Evolutionary conservation across 2,329 filamentous ascomycete genomes (phyloP), one percentile per base, ranked within the genome.

Genomic region (Clarireedia paspali): DNA sequence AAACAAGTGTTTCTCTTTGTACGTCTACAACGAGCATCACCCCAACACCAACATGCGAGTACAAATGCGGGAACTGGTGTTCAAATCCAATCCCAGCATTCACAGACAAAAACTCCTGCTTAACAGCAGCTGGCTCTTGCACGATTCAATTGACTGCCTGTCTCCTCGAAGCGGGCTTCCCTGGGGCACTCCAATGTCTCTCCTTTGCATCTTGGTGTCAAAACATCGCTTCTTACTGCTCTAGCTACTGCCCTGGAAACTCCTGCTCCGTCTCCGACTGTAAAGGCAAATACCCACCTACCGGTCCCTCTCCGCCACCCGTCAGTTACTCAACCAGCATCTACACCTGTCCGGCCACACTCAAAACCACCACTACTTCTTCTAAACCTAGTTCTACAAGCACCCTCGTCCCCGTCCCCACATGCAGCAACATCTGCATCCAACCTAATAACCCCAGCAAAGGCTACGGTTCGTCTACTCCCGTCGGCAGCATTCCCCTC

Each of bases 391-490:
- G 66, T 2, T 65, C 70, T 10, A 66, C 64, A 55, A 12, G 63
- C 62, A 24, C 68, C 17, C 67, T 69, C 23, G 72, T 74, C 53
- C 75, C 78, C 2, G 68, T 74, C 36, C 74, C 77, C 1, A 78
- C 76, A 55, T 75, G 76, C 62, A 58, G 55, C 20, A 66, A 66
- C 44, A 74, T 82, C 63, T 82, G 79, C 74, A 70, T 67, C 38
- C 77, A 81, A 68, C 75, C 79, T n/a, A 68, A 71, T 52, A 77
- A 72, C 70, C 78, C 80, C 62, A 77, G 78, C 66, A 80, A 78
- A 62, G 83, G 82, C 52, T 92, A 91, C 66, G 83, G 81, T 1
- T 83, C 85, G 1, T 81, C 85, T 38, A 83, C 73, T 50, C 74
- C 77, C 2, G 76, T 81, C 15, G 79, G 77, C 49, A 74, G 71